A percentile compares a stretch with the other conserved stretches of the same genome.
phyloP scores from a whole-genome alignment of 495 filamentous ascomycete species.

The Durotheca rogersii region DNA sequence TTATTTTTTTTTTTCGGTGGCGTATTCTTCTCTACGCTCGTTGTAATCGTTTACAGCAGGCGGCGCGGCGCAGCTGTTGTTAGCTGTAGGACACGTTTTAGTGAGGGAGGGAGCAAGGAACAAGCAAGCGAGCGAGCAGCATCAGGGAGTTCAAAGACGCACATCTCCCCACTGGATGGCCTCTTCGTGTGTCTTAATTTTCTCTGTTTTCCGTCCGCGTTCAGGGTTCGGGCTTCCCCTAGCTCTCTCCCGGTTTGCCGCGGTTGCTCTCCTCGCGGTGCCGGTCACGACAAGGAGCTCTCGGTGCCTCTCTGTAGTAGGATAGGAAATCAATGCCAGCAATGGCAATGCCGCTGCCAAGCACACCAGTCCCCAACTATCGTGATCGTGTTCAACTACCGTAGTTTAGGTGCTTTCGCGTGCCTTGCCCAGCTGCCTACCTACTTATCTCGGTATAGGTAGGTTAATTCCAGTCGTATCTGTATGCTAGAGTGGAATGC shows the following conservation, averaged over 20 bases:
- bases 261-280: conserved; percentile 34
- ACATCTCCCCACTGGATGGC: conserved; percentile 11
- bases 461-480: too few relatives aligned
- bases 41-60: conserved; percentile 54
- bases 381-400: too few relatives aligned
- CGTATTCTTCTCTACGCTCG: conserved; percentile 52
- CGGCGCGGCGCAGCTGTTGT: conserved; percentile 40
- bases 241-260: too few relatives aligned
- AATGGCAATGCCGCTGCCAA: conserved; percentile 39
- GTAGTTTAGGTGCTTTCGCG: too few relatives aligned
- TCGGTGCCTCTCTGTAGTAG: conserved; percentile 33
- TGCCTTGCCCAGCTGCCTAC: too few relatives aligned
- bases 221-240: conserved; percentile 20
- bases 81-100: conserved; percentile 36
- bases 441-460: too few relatives aligned
- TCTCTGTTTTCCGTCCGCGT: conserved; percentile 22
- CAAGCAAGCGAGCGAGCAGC: background rate
- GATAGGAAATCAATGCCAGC: conserved; percentile 31
- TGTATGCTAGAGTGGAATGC: too few relatives aligned
- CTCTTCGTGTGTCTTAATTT: conserved; percentile 31
- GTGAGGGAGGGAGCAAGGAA: background rate
- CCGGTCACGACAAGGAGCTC: conserved; percentile 42
- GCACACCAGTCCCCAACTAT: too few relatives aligned
- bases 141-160: background rate
- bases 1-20: conserved; percentile 36